Base-by-base conservation (phyloP, 192 early-diverging fungal species). In the Geranomyces michiganensis region DNA sequence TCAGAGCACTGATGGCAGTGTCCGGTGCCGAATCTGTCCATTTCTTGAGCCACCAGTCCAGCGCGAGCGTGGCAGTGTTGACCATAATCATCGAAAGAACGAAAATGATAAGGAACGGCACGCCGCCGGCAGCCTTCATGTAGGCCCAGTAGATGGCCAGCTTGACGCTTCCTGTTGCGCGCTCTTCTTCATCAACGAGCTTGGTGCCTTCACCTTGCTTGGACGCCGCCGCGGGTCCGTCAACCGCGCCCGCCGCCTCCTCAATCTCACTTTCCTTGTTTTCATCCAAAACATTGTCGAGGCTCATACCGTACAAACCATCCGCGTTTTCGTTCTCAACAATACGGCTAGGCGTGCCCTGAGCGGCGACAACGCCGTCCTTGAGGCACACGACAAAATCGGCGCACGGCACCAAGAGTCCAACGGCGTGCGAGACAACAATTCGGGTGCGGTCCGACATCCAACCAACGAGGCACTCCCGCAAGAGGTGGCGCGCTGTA, bases 401-500 rank as follows among this genome's bases (percentile, higher is more conserved):
- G 12, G 73, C 67, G 19, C 26, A 56, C 21, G 81, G 85, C 41
- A 82, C 27, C 6, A 76, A 77, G 13, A 86, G 71, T 22, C 51
- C 27, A 19, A 81, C 77, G 10, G 79, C 79, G 76, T 97, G 97
- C 0, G 95, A 94, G 12, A 96, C 97, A 36, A 99, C 79, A n/a
- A 99, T 78, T 1, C 90, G 75, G 0, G 97, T 99, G 14, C 94
- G 84, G 26, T 87, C 84, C 1, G 71, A 70, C 84, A 99, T 84
- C 55, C 94, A 76, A 22, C 84, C 86, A 22, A 87, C 80, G 68
- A 98, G 80, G 62, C 93, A 95, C 48, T 90, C 71, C 12, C 88
- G 84, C 55, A 92, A 89, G 26, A 99, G 82, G 68, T 93, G 92
- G 51, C 89, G 89, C n/a, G 91, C 94, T 0, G 96, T 98, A 55